Evolutionary conservation across 495 filamentous ascomycete genomes (phyloP).

Genomic region (Xylaria bambusicola): DNA sequence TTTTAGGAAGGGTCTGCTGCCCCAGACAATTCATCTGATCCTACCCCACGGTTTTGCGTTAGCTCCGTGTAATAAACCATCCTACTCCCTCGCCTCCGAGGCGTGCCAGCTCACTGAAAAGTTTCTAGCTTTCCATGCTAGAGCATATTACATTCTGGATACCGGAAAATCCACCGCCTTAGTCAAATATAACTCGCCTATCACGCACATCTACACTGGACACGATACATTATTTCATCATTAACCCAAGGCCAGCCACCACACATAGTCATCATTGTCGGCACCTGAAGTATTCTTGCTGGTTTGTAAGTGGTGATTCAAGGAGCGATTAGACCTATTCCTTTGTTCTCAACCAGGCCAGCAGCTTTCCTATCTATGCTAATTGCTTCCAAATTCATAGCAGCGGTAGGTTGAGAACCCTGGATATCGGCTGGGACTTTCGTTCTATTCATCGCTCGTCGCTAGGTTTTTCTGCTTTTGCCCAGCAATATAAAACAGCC

Average conservation of each 20-base stretch:
- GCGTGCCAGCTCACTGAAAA: neutral
- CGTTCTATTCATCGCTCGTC: neutral
- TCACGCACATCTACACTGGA: neutral
- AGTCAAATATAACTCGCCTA: neutral
- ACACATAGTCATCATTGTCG: neutral
- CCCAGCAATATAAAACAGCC: neutral
- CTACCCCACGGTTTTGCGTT: conserved; percentile 9
- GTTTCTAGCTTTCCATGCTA: conserved; percentile 8
- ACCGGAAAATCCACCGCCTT: conserved; percentile 8
- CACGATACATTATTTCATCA: neutral
- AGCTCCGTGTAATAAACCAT: neutral
- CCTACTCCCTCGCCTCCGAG: conserved; percentile 5
- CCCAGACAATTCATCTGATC: conserved; percentile 3
- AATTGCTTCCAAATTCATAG: neutral
- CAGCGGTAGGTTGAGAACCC: neutral
- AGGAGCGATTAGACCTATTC: neutral
- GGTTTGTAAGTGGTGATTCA: neutral
- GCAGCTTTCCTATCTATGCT: neutral
- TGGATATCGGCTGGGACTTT: neutral
- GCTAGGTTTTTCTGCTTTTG: neutral
- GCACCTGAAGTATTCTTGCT: neutral
- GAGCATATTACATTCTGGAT: conserved; percentile 1
- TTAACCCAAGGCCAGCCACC: neutral
- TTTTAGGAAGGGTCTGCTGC: neutral
- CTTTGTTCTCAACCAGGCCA: neutral